A percentile compares a stretch with the other conserved stretches of the same genome.
These are phyloP conservation scores for Metarhizium album DNA, from an alignment of 2,329 filamentous ascomycete species.

Conservation along the genomic window DNA sequence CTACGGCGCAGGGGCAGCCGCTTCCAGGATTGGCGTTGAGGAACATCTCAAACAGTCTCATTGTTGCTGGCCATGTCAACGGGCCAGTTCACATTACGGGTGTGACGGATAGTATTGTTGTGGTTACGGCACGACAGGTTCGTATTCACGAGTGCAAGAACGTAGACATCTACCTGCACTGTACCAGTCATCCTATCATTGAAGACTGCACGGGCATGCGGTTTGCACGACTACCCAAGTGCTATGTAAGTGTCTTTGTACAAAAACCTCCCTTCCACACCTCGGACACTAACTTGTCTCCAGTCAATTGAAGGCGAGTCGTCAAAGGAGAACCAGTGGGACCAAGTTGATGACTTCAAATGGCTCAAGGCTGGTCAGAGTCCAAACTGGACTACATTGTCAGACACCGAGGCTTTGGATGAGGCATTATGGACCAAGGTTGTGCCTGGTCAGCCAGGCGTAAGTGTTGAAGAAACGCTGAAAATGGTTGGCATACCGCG, in stretches of 20 bases:
- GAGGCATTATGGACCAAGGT: constrained; percentile 59
- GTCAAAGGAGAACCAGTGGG: constrained; percentile 58
- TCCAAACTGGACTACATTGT: constrained; percentile 74
- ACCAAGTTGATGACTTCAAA: constrained; percentile 93
- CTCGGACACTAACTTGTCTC: constrained; percentile 3
- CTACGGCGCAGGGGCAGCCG: constrained; percentile 42
- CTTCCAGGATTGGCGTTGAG: constrained; percentile 63
- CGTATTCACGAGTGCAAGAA: constrained; percentile 80
- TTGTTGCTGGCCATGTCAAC: constrained; percentile 67
- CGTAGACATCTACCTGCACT: constrained; percentile 75
- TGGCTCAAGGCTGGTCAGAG: constrained; percentile 82
- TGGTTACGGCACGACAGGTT: constrained; percentile 77
- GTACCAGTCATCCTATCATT: constrained; percentile 79
- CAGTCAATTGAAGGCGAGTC: constrained; percentile 20
- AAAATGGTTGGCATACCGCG: constrained; percentile 32
- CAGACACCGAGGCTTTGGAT: constrained; percentile 45
- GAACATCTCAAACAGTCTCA: constrained; percentile 56
- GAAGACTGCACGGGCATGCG: constrained; percentile 72
- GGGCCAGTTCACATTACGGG: constrained; percentile 78
- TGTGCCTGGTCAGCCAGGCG: constrained; percentile 51
- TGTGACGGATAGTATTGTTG: constrained; percentile 60
- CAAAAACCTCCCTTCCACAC: background rate
- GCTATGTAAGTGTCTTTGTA: constrained; percentile 47
- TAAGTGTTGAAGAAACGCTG: constrained; percentile 56
- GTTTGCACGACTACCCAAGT: constrained; percentile 64